Evolutionary conservation across 2,329 filamentous ascomycete genomes (phyloP).

Genomic region (Fusarium circinatum): DNA sequence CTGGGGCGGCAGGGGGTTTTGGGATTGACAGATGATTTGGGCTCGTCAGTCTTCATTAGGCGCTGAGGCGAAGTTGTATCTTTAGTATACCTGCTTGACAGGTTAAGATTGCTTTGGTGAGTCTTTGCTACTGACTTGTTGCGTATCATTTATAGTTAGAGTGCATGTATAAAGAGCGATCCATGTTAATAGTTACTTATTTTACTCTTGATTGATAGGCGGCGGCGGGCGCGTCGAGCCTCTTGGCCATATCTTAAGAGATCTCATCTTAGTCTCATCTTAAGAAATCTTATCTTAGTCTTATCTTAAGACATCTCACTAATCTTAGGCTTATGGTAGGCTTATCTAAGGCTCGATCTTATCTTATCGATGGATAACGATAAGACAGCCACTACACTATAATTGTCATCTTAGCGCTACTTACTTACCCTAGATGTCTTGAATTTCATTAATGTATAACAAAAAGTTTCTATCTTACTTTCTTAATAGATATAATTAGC

Average conservation of each 20-base stretch:
- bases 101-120: neutral
- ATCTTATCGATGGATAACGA: accelerated
- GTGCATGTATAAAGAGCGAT: neutral
- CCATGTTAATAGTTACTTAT: neutral
- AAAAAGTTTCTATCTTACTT: accelerated
- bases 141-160: accelerated
- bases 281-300: neutral
- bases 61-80: neutral
- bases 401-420: neutral
- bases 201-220: accelerated
- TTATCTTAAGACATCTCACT: neutral
- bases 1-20: neutral
- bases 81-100: neutral
- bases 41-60: neutral
- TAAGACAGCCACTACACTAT: neutral
- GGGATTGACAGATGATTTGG: neutral
- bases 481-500: accelerated
- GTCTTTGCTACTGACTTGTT: neutral
- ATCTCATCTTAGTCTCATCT: neutral
- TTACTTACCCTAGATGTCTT: neutral
- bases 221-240: accelerated
- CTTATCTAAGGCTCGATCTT: neutral
- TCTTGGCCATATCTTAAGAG: neutral
- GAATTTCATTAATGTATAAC: accelerated
- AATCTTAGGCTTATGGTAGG: neutral